Evolutionary conservation across 495 filamentous ascomycete species (phyloP).

Genomic region (Daldinia vernicosa): DNA sequence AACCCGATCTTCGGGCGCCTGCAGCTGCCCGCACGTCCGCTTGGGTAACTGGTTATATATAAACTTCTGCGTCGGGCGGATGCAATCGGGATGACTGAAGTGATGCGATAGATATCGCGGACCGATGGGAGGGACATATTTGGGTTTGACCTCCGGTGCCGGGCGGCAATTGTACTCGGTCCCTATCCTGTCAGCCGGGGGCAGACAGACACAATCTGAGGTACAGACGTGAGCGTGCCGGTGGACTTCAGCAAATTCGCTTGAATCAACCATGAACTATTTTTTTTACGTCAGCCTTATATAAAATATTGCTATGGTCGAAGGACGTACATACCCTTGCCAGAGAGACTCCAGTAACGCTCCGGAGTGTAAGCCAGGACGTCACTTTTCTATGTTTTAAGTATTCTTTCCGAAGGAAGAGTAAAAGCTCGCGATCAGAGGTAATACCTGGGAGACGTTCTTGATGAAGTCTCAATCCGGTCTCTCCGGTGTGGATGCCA

Average conservation of each 20-base stretch:
- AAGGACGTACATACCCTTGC: not conserved
- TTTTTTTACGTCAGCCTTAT: not conserved
- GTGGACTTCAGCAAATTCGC: not conserved
- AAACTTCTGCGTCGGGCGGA: not conserved
- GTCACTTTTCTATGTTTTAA: not conserved
- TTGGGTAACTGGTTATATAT: not conserved
- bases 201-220: not conserved
- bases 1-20: not conserved
- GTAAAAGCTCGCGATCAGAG: not conserved
- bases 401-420: not conserved
- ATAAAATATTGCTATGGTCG: not conserved
- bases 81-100: not conserved
- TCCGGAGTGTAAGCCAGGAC: not conserved
- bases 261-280: not conserved
- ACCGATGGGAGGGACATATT: not conserved
- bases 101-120: not conserved
- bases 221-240: not conserved
- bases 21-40: not conserved
- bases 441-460: not conserved
- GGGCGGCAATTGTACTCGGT: not conserved
- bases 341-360: not conserved
- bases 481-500: not conserved
- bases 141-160: not conserved
- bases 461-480: not conserved
- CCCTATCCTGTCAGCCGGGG: not conserved